A percentile compares a stretch with the other conserved stretches of the same genome.
Conservation (phyloP, 176 grass and related monocot species). For the Avena atlantica region DNA sequence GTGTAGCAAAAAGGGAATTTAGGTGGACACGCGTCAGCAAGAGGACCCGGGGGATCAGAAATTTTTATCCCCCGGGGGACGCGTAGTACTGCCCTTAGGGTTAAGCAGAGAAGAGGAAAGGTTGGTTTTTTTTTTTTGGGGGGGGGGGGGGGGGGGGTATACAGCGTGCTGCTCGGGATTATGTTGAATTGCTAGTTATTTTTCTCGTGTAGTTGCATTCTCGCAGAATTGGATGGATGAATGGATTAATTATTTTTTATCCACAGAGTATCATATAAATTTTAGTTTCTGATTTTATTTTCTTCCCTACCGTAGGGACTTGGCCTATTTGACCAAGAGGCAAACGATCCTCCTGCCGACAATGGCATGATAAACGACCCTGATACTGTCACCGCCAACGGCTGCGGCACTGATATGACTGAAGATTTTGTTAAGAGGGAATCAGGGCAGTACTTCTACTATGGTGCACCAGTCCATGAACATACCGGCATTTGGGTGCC, state of each 20-base stretch:
- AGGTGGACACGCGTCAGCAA: no score
- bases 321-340: constrained; percentile 47
- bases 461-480: constrained; percentile 58
- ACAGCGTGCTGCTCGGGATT: background rate
- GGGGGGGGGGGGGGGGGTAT: background rate
- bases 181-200: constrained; percentile 21
- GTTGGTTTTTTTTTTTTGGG: background rate
- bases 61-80: no score
- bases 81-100: no score
- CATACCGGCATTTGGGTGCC: constrained; percentile 86
- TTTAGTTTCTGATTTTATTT: background rate
- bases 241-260: background rate
- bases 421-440: constrained; percentile 35
- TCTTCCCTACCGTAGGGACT: constrained; percentile 16
- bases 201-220: background rate
- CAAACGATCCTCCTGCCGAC: background rate
- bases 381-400: constrained; percentile 25
- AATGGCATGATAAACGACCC: background rate
- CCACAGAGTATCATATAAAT: background rate
- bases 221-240: background rate
- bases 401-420: background rate
- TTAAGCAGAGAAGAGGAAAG: constrained; percentile 7
- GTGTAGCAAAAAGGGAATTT: no score
- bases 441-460: constrained; percentile 55
- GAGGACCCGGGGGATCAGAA: no score